These are phyloP conservation scores for Trichosanthes truncata DNA, from an alignment of 306 rosid species.

Conservation along the genomic window DNA sequence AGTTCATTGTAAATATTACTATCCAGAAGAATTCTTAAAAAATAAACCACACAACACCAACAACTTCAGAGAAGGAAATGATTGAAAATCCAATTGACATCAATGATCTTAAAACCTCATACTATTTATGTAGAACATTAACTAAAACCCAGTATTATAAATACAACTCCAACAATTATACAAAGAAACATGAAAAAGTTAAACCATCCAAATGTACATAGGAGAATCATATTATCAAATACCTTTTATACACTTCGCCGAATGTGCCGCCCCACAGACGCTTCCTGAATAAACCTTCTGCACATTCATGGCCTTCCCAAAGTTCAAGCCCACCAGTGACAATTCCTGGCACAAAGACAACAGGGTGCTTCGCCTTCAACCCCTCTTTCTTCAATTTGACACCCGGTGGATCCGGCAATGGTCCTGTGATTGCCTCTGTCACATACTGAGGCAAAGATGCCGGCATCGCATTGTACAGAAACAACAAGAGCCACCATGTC, in stretches of 20 bases:
- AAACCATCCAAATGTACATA: neutral
- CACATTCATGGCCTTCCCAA: constrained; percentile 78
- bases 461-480: constrained; percentile 59
- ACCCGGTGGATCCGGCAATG: constrained; percentile 73
- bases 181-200: neutral
- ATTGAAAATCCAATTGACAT: neutral
- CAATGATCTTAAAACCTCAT: neutral
- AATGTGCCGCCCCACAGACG: constrained; percentile 81
- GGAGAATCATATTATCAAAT: neutral
- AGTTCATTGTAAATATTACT: neutral
- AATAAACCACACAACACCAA: neutral
- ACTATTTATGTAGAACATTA: neutral
- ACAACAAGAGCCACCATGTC: constrained; percentile 64
- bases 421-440: constrained; percentile 63
- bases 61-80: neutral
- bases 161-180: neutral
- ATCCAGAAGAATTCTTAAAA: neutral
- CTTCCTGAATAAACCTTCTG: constrained; percentile 67
- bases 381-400: constrained; percentile 62
- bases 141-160: neutral
- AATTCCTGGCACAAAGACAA: constrained; percentile 74
- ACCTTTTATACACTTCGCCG: constrained; percentile 78
- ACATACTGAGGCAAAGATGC: constrained; percentile 68
- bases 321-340: constrained; percentile 78
- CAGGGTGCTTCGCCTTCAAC: constrained; percentile 56